Evolutionary conservation across 2,329 filamentous ascomycete species (phyloP).

Genomic region (Pseudocercospora fijiensis): DNA sequence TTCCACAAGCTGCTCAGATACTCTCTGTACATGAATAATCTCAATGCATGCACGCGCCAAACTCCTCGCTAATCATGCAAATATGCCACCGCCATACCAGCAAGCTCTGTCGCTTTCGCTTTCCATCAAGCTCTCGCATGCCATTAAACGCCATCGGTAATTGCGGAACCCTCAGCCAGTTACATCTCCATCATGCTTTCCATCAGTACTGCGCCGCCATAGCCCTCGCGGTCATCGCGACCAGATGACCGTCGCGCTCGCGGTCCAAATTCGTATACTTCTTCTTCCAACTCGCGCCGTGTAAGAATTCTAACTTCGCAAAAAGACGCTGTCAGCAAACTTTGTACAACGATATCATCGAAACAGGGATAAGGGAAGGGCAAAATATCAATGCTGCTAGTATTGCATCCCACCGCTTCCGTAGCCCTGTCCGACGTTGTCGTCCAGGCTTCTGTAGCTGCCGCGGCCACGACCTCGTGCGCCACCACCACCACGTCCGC

Average conservation of each 20-base stretch:
- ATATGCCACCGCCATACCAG: neutral
- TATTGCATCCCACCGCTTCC: conserved; percentile 41
- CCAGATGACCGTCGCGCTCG: neutral
- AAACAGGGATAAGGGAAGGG: neutral
- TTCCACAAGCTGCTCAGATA: neutral
- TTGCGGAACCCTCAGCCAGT: neutral
- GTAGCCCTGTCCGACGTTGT: conserved; percentile 40
- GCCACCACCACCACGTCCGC: conserved; percentile 26
- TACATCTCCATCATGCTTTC: neutral
- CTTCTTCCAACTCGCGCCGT: neutral
- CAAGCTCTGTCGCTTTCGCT: neutral
- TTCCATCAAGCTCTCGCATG: too few relatives aligned
- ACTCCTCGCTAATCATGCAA: conserved; percentile 6
- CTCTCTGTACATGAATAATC: neutral
- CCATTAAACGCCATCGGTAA: neutral
- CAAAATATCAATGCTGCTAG: conserved; percentile 21
- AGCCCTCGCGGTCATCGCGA: neutral
- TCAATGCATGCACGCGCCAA: neutral
- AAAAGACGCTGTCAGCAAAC: conserved; percentile 9
- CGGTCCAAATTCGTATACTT: neutral
- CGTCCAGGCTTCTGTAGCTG: conserved; percentile 47
- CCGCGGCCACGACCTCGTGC: conserved; percentile 30
- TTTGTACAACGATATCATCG: neutral
- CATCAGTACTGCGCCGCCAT: neutral
- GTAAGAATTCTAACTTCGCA: neutral